Evolutionary conservation across 352 stramenopile genomes (phyloP), one percentile per base, ranked within the genome.

Genomic region (Plasmopara muralis): DNA sequence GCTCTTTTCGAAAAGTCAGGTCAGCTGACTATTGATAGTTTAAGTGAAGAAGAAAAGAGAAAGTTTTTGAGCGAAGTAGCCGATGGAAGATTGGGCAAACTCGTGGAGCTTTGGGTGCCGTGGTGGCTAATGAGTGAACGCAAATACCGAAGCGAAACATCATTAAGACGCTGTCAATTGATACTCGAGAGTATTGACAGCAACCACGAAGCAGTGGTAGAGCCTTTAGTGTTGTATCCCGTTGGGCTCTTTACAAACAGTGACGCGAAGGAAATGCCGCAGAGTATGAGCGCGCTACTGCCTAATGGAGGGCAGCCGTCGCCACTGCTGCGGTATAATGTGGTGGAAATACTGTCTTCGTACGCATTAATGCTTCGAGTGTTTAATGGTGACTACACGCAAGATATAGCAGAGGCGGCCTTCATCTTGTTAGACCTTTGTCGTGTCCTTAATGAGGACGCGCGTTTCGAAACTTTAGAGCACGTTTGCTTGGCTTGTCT

Each of bases 331-430:
- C 52, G 56, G 16, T 85, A 72, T 42, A 73, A 93, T 56, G 45
- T 90, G 39, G 42, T 87, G 2, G 82, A 93, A 53, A 31, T 88
- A 12, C 45, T 90, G 6, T 87, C 86, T 37, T 69, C 75, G 2
- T 93, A 93, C 50, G 68, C 70, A 10, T 48, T 83, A n/a, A 66
- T 85, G 6, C 59, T 93, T 64, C 74, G 82, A 9, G 64, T 45
- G 35, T 93, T 85, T 64, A 93, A 93, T 18, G 82, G 82, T 15
- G 82, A 93, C 53, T 89, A 80, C 65, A 44, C 43, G 9, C 67
- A 87, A 64, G 80, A 87, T 53, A 50, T 64, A 9, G 43, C 52
- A 38, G 76, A 88, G 15, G 82, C 79, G 0, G 57, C 67, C 14
- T 40, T 71, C 4, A 49, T 64, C 37, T 41, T 89, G 16, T 53